Evolutionary conservation across 768 basidiomycete species (phyloP).

Genomic region (Agrocybe chaxingu): DNA sequence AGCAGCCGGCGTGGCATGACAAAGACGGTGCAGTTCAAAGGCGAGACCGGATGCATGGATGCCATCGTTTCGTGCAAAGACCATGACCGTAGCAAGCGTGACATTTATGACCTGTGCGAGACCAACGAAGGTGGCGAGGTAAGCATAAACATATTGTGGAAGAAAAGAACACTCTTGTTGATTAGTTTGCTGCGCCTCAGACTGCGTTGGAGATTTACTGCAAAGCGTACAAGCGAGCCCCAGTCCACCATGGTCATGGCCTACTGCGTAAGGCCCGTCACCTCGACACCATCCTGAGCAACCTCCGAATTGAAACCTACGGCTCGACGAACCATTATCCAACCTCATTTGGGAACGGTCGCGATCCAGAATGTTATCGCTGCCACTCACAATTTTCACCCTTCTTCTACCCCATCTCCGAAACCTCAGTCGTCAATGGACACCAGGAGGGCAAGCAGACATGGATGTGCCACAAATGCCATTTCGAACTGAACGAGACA

Average conservation of each 20-base stretch:
- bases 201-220: constrained; percentile 89
- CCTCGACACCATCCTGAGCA: constrained; percentile 65
- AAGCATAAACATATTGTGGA: constrained; percentile 17
- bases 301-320: constrained; percentile 36
- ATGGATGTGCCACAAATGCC: constrained; percentile 47
- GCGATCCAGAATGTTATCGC: constrained; percentile 49
- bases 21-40: constrained; percentile 69
- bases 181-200: constrained; percentile 33
- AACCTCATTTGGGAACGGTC: constrained; percentile 16
- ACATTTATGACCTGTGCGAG: constrained; percentile 83
- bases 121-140: constrained; percentile 82
- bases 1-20: constrained; percentile 68
- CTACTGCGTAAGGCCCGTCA: constrained; percentile 87
- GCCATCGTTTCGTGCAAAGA: constrained; percentile 77
- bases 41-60: constrained; percentile 74
- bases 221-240: constrained; percentile 79
- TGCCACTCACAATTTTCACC: constrained; percentile 76
- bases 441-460: constrained; percentile 13
- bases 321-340: constrained; percentile 9
- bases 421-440: constrained; percentile 11
- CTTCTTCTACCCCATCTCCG: constrained; percentile 54
- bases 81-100: constrained; percentile 61
- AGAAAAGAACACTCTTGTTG: background rate
- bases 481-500: constrained; percentile 33
- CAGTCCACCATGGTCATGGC: constrained; percentile 70